Conservation (phyloP, 495 filamentous ascomycete genomes). For the Rhizodiscina lignyota region DNA sequence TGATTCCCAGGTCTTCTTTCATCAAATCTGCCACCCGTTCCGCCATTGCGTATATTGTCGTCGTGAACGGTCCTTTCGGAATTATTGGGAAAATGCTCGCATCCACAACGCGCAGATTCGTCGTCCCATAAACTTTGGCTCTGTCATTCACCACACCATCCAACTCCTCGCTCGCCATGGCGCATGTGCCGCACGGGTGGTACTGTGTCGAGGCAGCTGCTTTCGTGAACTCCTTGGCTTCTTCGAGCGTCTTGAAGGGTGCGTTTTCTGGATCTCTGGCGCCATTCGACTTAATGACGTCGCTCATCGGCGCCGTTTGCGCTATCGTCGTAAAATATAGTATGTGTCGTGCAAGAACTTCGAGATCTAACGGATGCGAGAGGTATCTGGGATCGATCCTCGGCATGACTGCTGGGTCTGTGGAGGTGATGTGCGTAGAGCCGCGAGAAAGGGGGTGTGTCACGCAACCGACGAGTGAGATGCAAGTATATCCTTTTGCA, state of each 20-base stretch:
- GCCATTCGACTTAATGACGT: too few species aligned
- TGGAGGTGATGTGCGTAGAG: too few species aligned
- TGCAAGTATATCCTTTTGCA: too few species aligned
- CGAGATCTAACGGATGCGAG: conserved; percentile 9
- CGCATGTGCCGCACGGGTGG: conserved; percentile 10
- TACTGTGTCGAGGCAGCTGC: conserved; percentile 3
- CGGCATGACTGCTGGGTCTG: too few species aligned
- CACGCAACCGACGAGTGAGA: too few species aligned
- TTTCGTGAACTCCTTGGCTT: conserved; percentile 5
- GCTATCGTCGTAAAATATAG: conserved; percentile 4
- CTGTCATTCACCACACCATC: conserved; percentile 10
- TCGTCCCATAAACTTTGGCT: conserved; percentile 12
- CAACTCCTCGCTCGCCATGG: conserved; percentile 8
- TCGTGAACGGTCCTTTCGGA: too few species aligned
- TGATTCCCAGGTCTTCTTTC: too few species aligned
- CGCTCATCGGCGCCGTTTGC: conserved; percentile 3
- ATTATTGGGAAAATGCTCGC: conserved; percentile 9
- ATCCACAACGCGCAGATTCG: conserved; percentile 10
- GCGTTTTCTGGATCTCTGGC: too few species aligned
- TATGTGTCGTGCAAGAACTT: conserved; percentile 6
- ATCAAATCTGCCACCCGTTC: too few species aligned
- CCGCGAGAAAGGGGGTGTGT: too few species aligned
- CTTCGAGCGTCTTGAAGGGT: conserved; percentile 9
- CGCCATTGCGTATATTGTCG: too few species aligned
- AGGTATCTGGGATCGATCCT: too few species aligned